Evolutionary conservation across 164 flowering plant species (phyloP), one percentile per base, ranked within the genome.

Genomic region (Nymphaea colorata): DNA sequence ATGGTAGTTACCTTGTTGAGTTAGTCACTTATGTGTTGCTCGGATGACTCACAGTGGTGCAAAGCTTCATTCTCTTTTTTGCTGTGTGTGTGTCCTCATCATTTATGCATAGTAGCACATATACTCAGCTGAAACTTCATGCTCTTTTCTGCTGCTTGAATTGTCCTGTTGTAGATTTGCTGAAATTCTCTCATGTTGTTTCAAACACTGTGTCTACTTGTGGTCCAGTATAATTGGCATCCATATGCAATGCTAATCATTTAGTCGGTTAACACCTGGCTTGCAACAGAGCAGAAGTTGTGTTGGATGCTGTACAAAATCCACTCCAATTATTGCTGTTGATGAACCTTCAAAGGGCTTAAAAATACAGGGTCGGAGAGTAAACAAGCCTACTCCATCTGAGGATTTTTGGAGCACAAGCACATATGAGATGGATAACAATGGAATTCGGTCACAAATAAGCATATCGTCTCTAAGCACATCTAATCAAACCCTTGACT

Each of bases 351-450:
- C 89, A 59, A 86, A 87, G 66, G 90, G 94, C 64, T 71, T 85
- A 63, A 78, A 69, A 76, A 85, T 85, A 66, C 88, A 84, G 81
- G 93, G 87, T 10, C 78, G 76, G 55, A 44, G 75, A 4, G 86
- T 84, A 72, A 85, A 75, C 62, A 87, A 89, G 73, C 74, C 78
- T 18, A 76, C 77, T 66, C 61, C 83, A 62, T 89, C 90, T 41
- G 97, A 91, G 59, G 95, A 79, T 73, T 89, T 89, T 74, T 91
- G 97, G 94, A 88, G 92, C 76, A 83, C 84, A 68, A 90, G 94
- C 80, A 80, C 97, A 3, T 82, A 75, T 79, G 95, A 89, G 64
- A 69, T 86, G 80, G 97, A 91, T 16, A 82, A 78, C 63, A 82
- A 91, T 68, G 78, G 83, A n/a, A 41, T 85, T 72, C 89, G 81